Conservation (phyloP, 768 basidiomycete species). For the Neoboletus subvelutipes region DNA sequence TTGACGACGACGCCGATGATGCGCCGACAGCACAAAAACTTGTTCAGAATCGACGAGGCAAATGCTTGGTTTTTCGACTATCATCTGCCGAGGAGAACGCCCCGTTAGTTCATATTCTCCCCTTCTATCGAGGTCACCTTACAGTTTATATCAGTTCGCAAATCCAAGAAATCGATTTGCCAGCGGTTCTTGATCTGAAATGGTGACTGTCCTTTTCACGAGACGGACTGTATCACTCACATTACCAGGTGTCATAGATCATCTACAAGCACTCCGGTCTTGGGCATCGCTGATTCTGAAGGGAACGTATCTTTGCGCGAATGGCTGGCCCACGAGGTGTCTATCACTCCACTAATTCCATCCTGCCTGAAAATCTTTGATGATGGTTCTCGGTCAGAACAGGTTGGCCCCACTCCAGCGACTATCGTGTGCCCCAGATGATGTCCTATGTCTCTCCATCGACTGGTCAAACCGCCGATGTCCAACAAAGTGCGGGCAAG, state of each 20-base stretch:
- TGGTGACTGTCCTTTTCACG: conserved; percentile 55
- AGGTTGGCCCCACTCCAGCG: conserved; percentile 40
- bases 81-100: conserved; percentile 29
- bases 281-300: conserved; percentile 85
- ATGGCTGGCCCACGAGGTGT: conserved; percentile 51
- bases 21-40: background rate
- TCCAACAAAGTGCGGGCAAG: conserved; percentile 42
- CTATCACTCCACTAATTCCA: background rate
- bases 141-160: conserved; percentile 41
- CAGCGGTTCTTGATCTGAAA: conserved; percentile 92
- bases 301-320: conserved; percentile 69
- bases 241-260: conserved; percentile 58
- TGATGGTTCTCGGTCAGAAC: conserved; percentile 32
- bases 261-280: conserved; percentile 39
- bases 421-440: conserved; percentile 49
- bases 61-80: conserved; percentile 68
- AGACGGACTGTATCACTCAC: conserved; percentile 5
- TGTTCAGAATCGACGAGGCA: conserved; percentile 55
- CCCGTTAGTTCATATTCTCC: conserved; percentile 35
- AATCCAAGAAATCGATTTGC: conserved; percentile 66
- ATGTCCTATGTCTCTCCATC: conserved; percentile 81
- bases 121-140: background rate
- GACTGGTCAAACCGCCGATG: conserved; percentile 84
- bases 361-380: background rate
- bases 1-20: conserved; percentile 5